Evolutionary conservation across 148 eudicot genomes (phyloP).

Genomic region (Camellia granthamiana): DNA sequence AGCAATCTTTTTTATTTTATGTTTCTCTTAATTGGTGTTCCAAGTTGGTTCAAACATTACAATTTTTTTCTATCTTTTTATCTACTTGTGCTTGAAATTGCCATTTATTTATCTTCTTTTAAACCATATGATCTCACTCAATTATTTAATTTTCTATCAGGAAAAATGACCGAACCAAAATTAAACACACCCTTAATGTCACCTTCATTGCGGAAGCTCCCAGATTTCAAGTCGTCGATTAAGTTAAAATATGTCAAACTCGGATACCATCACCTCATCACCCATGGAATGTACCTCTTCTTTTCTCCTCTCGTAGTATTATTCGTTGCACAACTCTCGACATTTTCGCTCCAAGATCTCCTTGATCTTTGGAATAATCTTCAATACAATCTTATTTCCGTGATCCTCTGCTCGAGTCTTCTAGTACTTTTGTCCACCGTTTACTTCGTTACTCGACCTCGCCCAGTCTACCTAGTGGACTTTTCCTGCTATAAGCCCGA

Average conservation of each 20-base stretch:
- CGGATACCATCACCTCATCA: constrained; percentile 2
- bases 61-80: no score
- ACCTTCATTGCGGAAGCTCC: not conserved
- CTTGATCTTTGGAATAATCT: constrained; percentile 17
- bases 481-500: constrained; percentile 13
- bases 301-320: not conserved
- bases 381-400: constrained; percentile 18
- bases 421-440: not conserved
- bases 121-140: not conserved
- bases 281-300: constrained; percentile 1
- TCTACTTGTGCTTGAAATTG: not conserved
- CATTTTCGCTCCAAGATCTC: constrained; percentile 13
- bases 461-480: constrained; percentile 22
- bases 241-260: not conserved
- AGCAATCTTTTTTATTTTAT: no score
- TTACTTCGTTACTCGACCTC: constrained; percentile 17
- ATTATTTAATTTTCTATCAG: not conserved
- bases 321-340: constrained; percentile 13
- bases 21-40: no score
- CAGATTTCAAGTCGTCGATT: not conserved
- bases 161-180: not conserved
- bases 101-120: not conserved
- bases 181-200: not conserved
- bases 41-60: no score
- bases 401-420: constrained; percentile 11